phyloP scores from a whole-genome alignment of 495 filamentous ascomycete species.

The Elaphomyces granulatus region DNA sequence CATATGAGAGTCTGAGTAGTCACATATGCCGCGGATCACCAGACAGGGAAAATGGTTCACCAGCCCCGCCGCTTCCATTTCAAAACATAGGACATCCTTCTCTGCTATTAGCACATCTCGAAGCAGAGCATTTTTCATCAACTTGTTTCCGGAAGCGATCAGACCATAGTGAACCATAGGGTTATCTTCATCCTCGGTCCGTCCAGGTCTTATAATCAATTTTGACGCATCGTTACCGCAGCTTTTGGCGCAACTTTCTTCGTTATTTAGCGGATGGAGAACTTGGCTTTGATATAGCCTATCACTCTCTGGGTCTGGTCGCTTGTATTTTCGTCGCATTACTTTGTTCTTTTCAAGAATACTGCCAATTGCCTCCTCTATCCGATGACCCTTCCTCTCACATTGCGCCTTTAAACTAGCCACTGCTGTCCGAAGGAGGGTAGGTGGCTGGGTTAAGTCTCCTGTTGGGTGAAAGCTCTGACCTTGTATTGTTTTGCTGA shows the following conservation, averaged over 20 bases:
- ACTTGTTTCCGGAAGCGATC: slow-evolving; percentile 16
- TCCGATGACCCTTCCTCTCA: background rate
- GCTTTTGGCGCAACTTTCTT: background rate
- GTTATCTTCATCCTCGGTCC: slow-evolving; percentile 6
- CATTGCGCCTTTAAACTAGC: slow-evolving; percentile 10
- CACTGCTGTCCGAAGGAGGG: slow-evolving; percentile 13
- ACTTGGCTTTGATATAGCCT: slow-evolving; percentile 12
- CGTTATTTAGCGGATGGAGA: background rate
- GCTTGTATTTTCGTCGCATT: slow-evolving; percentile 10
- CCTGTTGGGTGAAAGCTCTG: slow-evolving; percentile 16
- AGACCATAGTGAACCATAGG: slow-evolving; percentile 16
- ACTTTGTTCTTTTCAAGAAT: slow-evolving; percentile 9
- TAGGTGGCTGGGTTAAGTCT: slow-evolving; percentile 17
- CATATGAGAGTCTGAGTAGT: slow-evolving; percentile 19
- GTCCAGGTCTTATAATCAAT: background rate
- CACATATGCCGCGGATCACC: slow-evolving; percentile 17
- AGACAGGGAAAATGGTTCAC: slow-evolving; percentile 10
- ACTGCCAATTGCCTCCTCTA: slow-evolving; percentile 10
- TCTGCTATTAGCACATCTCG: slow-evolving; percentile 10
- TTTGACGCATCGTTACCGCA: background rate
- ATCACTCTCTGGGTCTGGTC: slow-evolving; percentile 8
- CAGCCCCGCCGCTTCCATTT: slow-evolving; percentile 32
- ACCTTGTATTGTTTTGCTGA: slow-evolving; percentile 5
- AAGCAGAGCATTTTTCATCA: slow-evolving; percentile 10
- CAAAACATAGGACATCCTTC: slow-evolving; percentile 16